Conservation (phyloP, 352 stramenopile genomes). For the Phytophthora citricola region DNA sequence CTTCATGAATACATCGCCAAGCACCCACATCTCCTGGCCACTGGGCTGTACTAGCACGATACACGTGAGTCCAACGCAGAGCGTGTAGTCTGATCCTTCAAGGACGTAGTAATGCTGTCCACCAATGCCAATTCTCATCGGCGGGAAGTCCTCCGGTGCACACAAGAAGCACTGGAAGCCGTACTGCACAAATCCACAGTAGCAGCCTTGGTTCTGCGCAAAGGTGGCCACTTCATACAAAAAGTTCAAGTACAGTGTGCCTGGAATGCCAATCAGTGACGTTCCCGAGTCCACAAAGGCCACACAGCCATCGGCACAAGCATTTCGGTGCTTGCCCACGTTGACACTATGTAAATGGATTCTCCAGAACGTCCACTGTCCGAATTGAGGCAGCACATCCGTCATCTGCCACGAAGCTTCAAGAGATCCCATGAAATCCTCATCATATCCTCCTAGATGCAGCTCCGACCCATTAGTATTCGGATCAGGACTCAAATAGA, state of each 20-base stretch:
- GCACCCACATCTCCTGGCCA: conserved; percentile 94
- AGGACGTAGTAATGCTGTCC: conserved; percentile 73
- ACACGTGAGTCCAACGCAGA: conserved; percentile 81
- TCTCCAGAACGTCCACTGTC: conserved; percentile 87
- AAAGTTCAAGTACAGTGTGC: conserved; percentile 75
- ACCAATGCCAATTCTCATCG: conserved; percentile 68
- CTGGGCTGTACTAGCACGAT: conserved; percentile 80
- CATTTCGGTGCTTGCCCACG: conserved; percentile 53
- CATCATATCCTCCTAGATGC: conserved; percentile 75
- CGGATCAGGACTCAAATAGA: conserved; percentile 94
- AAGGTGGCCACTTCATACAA: conserved; percentile 72
- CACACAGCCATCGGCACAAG: conserved; percentile 65
- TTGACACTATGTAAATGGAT: conserved; percentile 73
- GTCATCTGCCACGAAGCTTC: conserved; percentile 72
- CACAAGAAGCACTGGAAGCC: conserved; percentile 87
- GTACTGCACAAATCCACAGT: conserved; percentile 82
- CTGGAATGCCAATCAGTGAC: conserved; percentile 95
- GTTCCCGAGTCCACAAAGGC: conserved; percentile 98
- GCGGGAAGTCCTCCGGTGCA: conserved; percentile 65
- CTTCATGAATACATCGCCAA: conserved; percentile 97
- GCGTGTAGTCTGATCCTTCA: conserved; percentile 73
- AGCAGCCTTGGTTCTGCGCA: conserved; percentile 70
- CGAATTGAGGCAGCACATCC: conserved; percentile 78
- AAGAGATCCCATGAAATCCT: conserved; percentile 51
- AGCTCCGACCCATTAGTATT: conserved; percentile 79